Conservation (phyloP, 2,329 filamentous ascomycete species). For the Dichotomopilus funicola region DNA sequence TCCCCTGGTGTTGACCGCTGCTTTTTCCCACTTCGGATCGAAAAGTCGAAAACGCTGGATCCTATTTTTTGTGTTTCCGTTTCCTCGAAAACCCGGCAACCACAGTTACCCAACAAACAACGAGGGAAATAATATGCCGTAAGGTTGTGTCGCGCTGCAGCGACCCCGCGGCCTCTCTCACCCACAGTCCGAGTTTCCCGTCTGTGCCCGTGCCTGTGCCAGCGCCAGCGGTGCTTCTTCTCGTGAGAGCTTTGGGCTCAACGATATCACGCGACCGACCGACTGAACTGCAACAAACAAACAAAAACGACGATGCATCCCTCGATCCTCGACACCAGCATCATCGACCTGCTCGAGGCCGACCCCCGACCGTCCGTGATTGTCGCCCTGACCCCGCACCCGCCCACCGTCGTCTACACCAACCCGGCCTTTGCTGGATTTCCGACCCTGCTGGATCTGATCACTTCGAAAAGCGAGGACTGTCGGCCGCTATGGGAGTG, state of each 20-base stretch:
- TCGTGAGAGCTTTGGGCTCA: conserved; percentile 2
- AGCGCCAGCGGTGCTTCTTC: neutral
- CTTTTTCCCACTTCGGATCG: no score
- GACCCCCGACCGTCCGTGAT: conserved; percentile 33
- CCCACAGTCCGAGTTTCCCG: no score
- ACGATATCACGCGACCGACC: no score
- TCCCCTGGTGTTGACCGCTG: no score
- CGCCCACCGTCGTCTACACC: conserved; percentile 27
- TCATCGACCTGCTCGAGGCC: conserved; percentile 34
- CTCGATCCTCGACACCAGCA: conserved; percentile 25
- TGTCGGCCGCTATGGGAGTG: conserved; percentile 27
- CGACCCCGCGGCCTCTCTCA: neutral
- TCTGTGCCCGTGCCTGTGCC: no score
- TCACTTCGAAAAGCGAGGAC: conserved; percentile 19
- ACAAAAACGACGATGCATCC: conserved; percentile 17
- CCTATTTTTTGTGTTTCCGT: no score
- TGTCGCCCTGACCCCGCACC: conserved; percentile 22
- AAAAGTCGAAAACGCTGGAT: no score
- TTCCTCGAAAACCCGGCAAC: no score
- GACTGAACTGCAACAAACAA: neutral
- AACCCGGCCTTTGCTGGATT: conserved; percentile 25
- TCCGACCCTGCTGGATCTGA: conserved; percentile 21
- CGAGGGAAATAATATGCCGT: neutral
- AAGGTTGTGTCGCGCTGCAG: neutral
- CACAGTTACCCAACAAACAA: no score